Percentiles rank a stretch among this genome's conserved stretches.
phyloP scores from a whole-genome alignment of 2,329 filamentous ascomycete genomes.

The Pezicula rhizophila region DNA sequence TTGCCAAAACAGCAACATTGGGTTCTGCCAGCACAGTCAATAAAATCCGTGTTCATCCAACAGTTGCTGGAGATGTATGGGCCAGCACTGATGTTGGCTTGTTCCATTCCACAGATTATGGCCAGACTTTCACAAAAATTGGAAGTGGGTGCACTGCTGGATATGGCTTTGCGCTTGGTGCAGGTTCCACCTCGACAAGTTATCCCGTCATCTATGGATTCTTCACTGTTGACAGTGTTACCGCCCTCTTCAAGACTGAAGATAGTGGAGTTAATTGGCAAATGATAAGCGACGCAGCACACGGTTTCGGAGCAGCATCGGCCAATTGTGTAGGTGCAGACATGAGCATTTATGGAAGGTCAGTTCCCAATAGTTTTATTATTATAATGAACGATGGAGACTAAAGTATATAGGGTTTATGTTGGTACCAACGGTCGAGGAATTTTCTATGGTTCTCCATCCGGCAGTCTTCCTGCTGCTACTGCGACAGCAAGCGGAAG shows the following conservation, averaged over 20 bases:
- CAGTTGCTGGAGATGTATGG: constrained; percentile 50
- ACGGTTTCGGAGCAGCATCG: constrained; percentile 23
- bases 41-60: constrained; percentile 47
- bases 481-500: constrained; percentile 13
- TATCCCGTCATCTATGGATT: neutral
- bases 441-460: constrained; percentile 26
- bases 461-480: constrained; percentile 17
- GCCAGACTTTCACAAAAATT: neutral
- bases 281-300: constrained; percentile 20
- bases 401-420: constrained; percentile 16
- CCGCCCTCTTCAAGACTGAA: constrained; percentile 20
- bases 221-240: neutral
- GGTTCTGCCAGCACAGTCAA: constrained; percentile 27
- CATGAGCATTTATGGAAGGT: constrained; percentile 19
- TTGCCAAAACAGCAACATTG: constrained; percentile 28
- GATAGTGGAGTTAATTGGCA: constrained; percentile 24
- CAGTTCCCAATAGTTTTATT: too few relatives aligned
- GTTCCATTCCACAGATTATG: constrained; percentile 36
- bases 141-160: neutral
- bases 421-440: constrained; percentile 30
- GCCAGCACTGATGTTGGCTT: constrained; percentile 47
- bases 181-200: constrained; percentile 2
- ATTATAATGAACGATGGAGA: too few relatives aligned
- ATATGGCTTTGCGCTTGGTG: neutral
- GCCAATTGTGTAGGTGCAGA: constrained; percentile 24